Evolutionary conservation across 257 asterid species (phyloP).

Genomic region (Rhazya stricta): DNA sequence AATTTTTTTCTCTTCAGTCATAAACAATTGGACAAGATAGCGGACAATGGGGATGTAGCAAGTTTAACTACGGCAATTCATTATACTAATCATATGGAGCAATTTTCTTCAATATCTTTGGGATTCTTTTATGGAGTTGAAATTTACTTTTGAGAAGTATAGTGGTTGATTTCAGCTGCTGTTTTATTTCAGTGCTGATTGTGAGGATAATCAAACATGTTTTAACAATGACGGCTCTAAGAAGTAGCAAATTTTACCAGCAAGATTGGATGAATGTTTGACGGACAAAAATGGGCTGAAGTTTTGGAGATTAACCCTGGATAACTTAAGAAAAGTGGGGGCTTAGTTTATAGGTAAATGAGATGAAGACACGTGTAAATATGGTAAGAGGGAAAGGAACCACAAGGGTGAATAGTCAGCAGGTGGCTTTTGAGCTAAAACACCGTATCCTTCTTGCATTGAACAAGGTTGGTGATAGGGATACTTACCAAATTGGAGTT

Average conservation of each 20-base stretch:
- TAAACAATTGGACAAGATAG: not conserved
- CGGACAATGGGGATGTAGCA: no score
- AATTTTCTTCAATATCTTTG: not conserved
- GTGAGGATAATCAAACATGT: no score
- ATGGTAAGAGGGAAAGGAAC: conserved; percentile 59
- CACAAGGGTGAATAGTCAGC: conserved; percentile 54
- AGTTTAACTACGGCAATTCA: not conserved
- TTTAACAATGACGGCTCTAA: not conserved
- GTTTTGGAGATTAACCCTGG: conserved; percentile 10
- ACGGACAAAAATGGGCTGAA: conserved; percentile 5
- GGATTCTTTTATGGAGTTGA: not conserved
- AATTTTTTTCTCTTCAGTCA: not conserved
- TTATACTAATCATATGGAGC: not conserved
- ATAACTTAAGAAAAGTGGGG: conserved; percentile 16
- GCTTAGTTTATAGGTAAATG: conserved; percentile 16
- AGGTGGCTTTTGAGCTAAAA: conserved; percentile 70
- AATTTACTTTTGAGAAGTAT: not conserved
- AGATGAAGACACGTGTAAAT: conserved; percentile 50
- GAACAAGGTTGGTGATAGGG: conserved; percentile 88
- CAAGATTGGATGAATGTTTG: not conserved
- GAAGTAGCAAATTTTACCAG: not conserved
- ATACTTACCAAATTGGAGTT: conserved; percentile 75
- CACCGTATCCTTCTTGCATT: conserved; percentile 72
- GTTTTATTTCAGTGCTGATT: not conserved
- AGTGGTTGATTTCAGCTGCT: not conserved